phyloP scores from a whole-genome alignment of 2,329 filamentous ascomycete species.

The Diaporthe caulivora region DNA sequence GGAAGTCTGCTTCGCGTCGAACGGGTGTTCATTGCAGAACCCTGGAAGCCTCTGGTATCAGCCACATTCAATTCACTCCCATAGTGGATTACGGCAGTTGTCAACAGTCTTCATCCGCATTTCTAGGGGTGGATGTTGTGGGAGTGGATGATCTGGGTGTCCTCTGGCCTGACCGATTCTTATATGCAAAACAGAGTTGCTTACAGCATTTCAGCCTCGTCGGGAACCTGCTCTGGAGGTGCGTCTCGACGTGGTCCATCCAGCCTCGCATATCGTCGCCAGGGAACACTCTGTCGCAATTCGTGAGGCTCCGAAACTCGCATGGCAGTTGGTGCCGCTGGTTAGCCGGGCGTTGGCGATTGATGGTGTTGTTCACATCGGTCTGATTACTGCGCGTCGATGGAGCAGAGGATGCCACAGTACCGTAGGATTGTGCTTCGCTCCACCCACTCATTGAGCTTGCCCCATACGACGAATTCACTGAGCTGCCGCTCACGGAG shows the following conservation, averaged over 20 bases:
- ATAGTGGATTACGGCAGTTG: too few species aligned
- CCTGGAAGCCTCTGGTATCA: constrained; percentile 26
- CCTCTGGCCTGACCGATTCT: background rate
- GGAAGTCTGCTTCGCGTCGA: constrained; percentile 42
- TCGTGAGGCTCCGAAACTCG: constrained; percentile 55
- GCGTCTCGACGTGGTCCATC: constrained; percentile 59
- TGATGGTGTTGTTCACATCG: constrained; percentile 24
- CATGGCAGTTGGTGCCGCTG: constrained; percentile 53
- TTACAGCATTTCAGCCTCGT: constrained; percentile 31
- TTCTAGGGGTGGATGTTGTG: too few species aligned
- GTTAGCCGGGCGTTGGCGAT: background rate
- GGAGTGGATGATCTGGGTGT: too few species aligned
- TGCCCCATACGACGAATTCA: background rate
- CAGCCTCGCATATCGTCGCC: constrained; percentile 55
- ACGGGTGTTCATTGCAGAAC: constrained; percentile 59
- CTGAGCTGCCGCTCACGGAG: background rate
- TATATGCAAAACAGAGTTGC: background rate
- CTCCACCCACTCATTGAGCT: background rate
- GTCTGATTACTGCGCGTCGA: constrained; percentile 5
- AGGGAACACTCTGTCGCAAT: constrained; percentile 55
- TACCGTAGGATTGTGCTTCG: background rate
- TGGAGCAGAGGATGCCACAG: constrained; percentile 4
- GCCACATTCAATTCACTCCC: too few species aligned
- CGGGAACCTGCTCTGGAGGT: constrained; percentile 53
- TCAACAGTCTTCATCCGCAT: too few species aligned